A percentile compares a stretch with the other conserved stretches of the same genome.
These are phyloP conservation scores for Nicotiana tabacum DNA, from an alignment of 257 asterid genomes.

Conservation along the genomic window DNA sequence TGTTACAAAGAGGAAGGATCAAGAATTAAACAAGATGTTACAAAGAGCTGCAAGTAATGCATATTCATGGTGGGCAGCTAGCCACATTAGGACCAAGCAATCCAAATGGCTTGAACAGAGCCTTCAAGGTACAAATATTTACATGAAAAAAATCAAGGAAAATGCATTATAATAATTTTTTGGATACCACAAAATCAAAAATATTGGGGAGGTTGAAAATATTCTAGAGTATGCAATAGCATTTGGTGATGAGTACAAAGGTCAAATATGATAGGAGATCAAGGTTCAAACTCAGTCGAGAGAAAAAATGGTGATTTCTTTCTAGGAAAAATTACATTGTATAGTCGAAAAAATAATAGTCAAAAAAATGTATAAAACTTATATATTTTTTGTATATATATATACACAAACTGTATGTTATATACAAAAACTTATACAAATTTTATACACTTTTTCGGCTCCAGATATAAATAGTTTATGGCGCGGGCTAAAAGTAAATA, in stretches of 20 bases:
- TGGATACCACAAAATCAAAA: background rate
- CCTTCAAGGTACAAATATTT: slow-evolving; percentile 29
- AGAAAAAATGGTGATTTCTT: no score
- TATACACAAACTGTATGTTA: no score
- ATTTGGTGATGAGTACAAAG: background rate
- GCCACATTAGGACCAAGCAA: slow-evolving; percentile 44
- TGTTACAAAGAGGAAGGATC: background rate
- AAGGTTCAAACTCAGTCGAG: background rate
- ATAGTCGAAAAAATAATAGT: no score
- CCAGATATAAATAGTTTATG: no score
- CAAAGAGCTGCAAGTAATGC: slow-evolving; percentile 46
- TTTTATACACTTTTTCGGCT: no score
- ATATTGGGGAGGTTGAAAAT: background rate
- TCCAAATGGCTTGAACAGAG: slow-evolving; percentile 45
- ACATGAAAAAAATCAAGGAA: background rate
- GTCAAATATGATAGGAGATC: background rate
- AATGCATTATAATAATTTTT: background rate
- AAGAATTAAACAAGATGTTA: slow-evolving; percentile 17
- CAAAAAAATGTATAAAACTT: no score
- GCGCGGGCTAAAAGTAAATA: no score
- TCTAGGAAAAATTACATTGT: no score
- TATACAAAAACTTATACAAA: no score
- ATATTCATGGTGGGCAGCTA: slow-evolving; percentile 48
- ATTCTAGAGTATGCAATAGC: background rate
- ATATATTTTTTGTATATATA: no score